Base-by-base conservation (phyloP, 2,329 filamentous ascomycete species). In the Aspergillus bombycis region DNA sequence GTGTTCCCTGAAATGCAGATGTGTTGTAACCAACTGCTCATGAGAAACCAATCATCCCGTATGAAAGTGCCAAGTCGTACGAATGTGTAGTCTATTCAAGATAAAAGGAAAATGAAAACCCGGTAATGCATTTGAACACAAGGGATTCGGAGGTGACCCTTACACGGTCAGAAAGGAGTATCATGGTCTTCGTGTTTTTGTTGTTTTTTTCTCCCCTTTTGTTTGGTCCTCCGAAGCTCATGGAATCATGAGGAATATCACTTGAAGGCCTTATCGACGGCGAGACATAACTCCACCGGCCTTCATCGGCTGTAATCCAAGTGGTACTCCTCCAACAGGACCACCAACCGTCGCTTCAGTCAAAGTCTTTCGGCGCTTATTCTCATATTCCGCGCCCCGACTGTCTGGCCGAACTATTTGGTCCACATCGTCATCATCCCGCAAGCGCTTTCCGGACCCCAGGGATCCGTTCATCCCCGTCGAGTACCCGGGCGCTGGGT, bases 311-410 rank as follows among this genome's bases (percentile, higher is more conserved):
- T 80, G 81, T 68, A 79, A 74, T 57, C 71, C 74, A 57, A 78
- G 66, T 55, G 77, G 72, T 11, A 77, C 70, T 7, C 78, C 77
- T 19, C 77, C 77, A 26, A 83, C 74, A 41, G 80, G 76, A 45
- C 80, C 80, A 41, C 83, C 82, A 48, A 85, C 79, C 6, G 74
- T 75, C 12, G 83, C 81, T 70, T 92, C 89, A 66, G 88, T 85
- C 68, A 91, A 83, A 0, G 91, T 94, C 83, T 94, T 94, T 67
- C 92, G 89, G 69, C 93, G 88, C 81, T 96, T 96, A 63, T 90
- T 78, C 26, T 85, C 83, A 54, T 91, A 82, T 52, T 89, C 87
- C 52, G 85, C 85, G 41, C 82, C 82, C 41, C 83, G 80, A 72
- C 85, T 89, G 45, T 87, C 84, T 26, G 89, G 86, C 14, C 91